Base-by-base conservation (phyloP, 164 flowering plant genomes). In the Sedum album region DNA sequence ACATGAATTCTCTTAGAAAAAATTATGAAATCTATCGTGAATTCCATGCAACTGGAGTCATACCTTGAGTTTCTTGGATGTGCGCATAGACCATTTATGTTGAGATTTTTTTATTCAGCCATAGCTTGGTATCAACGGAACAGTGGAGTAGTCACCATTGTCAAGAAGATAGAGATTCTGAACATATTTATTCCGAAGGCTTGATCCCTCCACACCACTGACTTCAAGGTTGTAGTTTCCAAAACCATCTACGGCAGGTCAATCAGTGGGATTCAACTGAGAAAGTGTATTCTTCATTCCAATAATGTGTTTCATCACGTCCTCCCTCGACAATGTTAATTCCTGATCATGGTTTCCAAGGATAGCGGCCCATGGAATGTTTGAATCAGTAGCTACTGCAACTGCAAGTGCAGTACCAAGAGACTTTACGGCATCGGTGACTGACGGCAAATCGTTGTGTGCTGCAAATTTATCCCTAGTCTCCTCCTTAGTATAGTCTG, bases 21-120 rank as follows among this genome's bases (percentile, higher is more conserved):
- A n/a, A n/a, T 1, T 36, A 46, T 53, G 25, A 13, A 66, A 23
- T 38, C 10, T n/a, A n/a, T 10, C n/a, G n/a, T n/a, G n/a, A n/a
- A n/a, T n/a, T 42, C 15, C 25, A 18, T 30, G 21, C 41, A 36
- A 31, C 30, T 21, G 18, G 0, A n/a, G n/a, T n/a, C n/a, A n/a
- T n/a, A n/a, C n/a, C n/a, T n/a, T n/a, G n/a, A n/a, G n/a, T n/a
- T n/a, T 79, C 33, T 17, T 60, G 23, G 97, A 89, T 71, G 96
- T 89, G 8, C 68, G 80, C 70, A 83, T 82, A 69, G 87, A 94
- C 98, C 98, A 94, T 70, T 78, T 66, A 71, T 91, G 95, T 76
- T 94, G 98, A 31, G 98, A 91, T 42, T 86, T 77, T 72, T 91
- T 94, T 76, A 94, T 94, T 97, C 98, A 94, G 60, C 84, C 98